Evolutionary conservation across 768 basidiomycete species (phyloP), one percentile per base, ranked within the genome.

Genomic region (Suillus alpinus): DNA sequence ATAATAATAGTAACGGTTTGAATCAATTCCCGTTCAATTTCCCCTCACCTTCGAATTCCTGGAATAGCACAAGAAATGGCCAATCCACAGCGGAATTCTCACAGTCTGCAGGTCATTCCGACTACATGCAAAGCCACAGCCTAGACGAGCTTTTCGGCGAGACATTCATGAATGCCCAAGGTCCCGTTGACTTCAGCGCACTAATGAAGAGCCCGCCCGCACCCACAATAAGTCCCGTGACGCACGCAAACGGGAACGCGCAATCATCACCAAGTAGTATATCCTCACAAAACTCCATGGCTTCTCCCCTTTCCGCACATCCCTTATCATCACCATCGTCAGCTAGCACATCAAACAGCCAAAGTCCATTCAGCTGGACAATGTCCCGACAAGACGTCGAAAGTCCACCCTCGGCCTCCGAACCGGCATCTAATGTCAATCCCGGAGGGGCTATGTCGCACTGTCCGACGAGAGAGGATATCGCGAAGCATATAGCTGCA

Each of bases 101-200:
- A 13, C 73, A 73, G 59, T 63, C 49, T 40, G 58, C 59, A 14
- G 59, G 41, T 34, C 64, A 63, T 10, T 14, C 20, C 75, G 63
- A 73, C 69, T 65, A 73, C 63, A 53, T 68, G 57, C 47, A 60
- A 39, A 67, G 63, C 41, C 69, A 67, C 52, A 64, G 65, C 31
- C 67, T 83, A n/a, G 81, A 82, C 37, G 81, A 81, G 57, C 62
- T 82, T 9, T 80, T 83, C 60, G 80, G 80, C 14, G 80, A 71
- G 23, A 73, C 74, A 57, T 77, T 69, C 57, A 64, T 76, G 53
- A 69, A 68, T 14, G 57, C 64, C 20, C 75, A 74, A 50, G 68
- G 72, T 18, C 55, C 69, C 8, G 62, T 76, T 12, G 77, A 79
- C 62, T 73, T 77, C 65, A 64, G 51, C 23, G 68, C 72, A 0